These are phyloP conservation scores for Fraxinus pennsylvanica DNA, from an alignment of 257 asterid species.

Conservation along the genomic window DNA sequence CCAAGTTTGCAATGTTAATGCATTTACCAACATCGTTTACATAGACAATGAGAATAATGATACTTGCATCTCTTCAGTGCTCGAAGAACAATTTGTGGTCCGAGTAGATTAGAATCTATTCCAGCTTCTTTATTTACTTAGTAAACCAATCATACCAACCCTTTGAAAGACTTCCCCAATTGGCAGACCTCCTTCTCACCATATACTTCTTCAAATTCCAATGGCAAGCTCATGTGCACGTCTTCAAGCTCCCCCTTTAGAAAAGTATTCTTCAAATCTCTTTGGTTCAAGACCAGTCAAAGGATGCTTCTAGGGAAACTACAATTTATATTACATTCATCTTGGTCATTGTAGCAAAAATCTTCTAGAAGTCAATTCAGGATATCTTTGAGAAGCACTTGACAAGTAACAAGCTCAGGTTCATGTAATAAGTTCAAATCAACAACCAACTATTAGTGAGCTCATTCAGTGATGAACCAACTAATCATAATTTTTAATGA, in stretches of 20 bases:
- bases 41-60: no score
- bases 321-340: background rate
- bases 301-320: background rate
- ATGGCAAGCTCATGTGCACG: background rate
- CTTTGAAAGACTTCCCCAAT: background rate
- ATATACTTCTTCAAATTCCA: background rate
- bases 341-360: background rate
- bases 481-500: background rate
- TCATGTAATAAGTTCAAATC: background rate
- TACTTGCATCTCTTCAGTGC: no score
- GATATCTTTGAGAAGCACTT: background rate
- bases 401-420: background rate
- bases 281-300: background rate
- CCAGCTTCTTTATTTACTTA: no score
- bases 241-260: background rate
- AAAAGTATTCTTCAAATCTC: background rate
- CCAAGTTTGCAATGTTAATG: background rate
- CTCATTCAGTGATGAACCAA: background rate
- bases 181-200: background rate
- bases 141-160: no score
- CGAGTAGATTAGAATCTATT: no score
- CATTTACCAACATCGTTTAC: no score
- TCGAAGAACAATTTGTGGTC: no score
- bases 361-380: background rate
- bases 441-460: background rate